These are phyloP conservation scores for Chalara sp. DNA, from an alignment of 2,329 filamentous ascomycete genomes.

Conservation along the genomic window DNA sequence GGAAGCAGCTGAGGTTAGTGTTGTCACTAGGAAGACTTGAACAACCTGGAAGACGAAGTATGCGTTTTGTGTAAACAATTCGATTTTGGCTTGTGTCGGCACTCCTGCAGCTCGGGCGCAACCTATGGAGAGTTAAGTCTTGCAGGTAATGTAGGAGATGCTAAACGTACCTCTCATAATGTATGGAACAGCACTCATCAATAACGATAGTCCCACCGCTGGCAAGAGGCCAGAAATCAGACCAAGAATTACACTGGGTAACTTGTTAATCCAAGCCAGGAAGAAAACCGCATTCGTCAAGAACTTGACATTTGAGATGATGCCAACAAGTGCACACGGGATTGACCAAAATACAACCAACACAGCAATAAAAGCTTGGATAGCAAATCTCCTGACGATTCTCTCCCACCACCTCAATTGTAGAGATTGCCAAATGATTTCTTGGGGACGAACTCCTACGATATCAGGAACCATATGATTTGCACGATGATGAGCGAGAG, in stretches of 20 bases:
- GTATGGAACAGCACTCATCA: slow-evolving; percentile 54
- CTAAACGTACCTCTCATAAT: slow-evolving; percentile 46
- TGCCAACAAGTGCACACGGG: slow-evolving; percentile 57
- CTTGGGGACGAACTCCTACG: slow-evolving; percentile 52
- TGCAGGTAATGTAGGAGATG: slow-evolving; percentile 8
- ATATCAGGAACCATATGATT: slow-evolving; percentile 59
- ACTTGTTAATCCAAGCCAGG: slow-evolving; percentile 48
- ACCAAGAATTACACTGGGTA: slow-evolving; percentile 49
- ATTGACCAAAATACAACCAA: slow-evolving; percentile 64
- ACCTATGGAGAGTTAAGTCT: slow-evolving; percentile 26
- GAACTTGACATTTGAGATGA: slow-evolving; percentile 56
- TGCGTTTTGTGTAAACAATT: slow-evolving; percentile 55
- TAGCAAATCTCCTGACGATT: slow-evolving; percentile 44
- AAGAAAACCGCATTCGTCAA: slow-evolving; percentile 45
- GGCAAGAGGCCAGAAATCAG: slow-evolving; percentile 58
- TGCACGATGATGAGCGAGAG: slow-evolving; percentile 54
- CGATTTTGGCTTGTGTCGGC: slow-evolving; percentile 50
- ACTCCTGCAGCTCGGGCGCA: slow-evolving; percentile 54
- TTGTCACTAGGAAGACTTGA: slow-evolving; percentile 64
- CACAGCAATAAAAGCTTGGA: slow-evolving; percentile 45
- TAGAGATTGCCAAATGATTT: slow-evolving; percentile 62
- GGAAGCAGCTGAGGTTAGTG: slow-evolving; percentile 54
- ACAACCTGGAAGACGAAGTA: slow-evolving; percentile 59
- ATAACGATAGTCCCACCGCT: slow-evolving; percentile 48
- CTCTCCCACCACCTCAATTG: slow-evolving; percentile 56